These are phyloP conservation scores for Hanseniaspora taiwanica DNA, from an alignment of 805 yeast species.

Conservation along the genomic window DNA sequence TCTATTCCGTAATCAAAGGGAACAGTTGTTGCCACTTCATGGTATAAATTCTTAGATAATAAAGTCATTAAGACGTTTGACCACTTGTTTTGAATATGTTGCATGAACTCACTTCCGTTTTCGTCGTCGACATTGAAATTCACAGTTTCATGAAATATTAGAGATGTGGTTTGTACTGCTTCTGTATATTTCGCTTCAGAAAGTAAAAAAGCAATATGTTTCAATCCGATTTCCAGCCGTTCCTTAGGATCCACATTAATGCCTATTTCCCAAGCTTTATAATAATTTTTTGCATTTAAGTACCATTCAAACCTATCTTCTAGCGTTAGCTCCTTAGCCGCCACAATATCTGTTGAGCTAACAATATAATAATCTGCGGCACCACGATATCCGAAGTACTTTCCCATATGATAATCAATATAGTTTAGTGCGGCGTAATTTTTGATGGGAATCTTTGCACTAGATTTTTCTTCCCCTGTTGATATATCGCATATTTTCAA, in stretches of 20 bases:
- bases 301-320: slow-evolving; percentile 68
- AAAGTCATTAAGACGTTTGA: slow-evolving; percentile 44
- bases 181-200: slow-evolving; percentile 37
- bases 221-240: slow-evolving; percentile 47
- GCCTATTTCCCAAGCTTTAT: slow-evolving; percentile 72
- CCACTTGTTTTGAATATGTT: slow-evolving; percentile 40
- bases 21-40: slow-evolving; percentile 35
- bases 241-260: slow-evolving; percentile 37
- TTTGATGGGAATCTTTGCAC: slow-evolving; percentile 62
- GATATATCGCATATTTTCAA: slow-evolving; percentile 50
- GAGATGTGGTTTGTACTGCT: slow-evolving; percentile 37
- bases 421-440: slow-evolving; percentile 48
- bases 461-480: slow-evolving; percentile 60
- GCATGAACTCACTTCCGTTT: slow-evolving; percentile 7
- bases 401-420: slow-evolving; percentile 67
- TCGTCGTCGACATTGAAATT: slow-evolving; percentile 12
- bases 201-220: slow-evolving; percentile 29
- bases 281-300: slow-evolving; percentile 35
- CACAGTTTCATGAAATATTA: slow-evolving; percentile 22
- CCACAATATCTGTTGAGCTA: slow-evolving; percentile 71
- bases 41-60: slow-evolving; percentile 32
- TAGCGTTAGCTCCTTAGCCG: slow-evolving; percentile 57
- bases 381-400: slow-evolving; percentile 28
- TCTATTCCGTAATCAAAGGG: slow-evolving; percentile 36
- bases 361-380: slow-evolving; percentile 47